Evolutionary conservation across 345 rosid genomes (phyloP), one percentile per base, ranked within the genome.

Genomic region (Raphanus raphanistrum): DNA sequence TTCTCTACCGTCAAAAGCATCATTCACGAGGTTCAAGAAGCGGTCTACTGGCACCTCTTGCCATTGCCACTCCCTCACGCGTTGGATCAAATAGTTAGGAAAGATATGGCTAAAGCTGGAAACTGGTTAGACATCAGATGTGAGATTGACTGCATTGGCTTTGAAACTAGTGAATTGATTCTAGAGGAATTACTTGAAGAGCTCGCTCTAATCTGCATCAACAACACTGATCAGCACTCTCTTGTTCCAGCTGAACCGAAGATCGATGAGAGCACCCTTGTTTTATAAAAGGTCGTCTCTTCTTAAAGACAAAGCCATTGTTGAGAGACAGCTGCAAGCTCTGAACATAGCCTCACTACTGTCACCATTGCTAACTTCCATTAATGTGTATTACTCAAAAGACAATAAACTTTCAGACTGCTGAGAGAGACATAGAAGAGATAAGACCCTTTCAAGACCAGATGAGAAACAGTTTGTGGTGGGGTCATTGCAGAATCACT

Each of bases 81-180:
- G 7, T 81, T 94, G 77, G 97, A 92, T 68, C 98, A 87, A 80
- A 84, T 93, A 65, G 88, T 92, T 71, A 82, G 78, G 64, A 94
- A 90, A 84, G 99, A 89, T 84, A 71, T 94, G 93, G 79, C 88
- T 16, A 88, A 80, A 78, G 71, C 74, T 35, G 88, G 92, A 74
- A 76, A 84, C 10, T 95, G 99, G 99, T 88, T 92, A 94, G 90
- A 88, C 82, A 85, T 88, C 74, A 83, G 81, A 48, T 75, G 61
- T 36, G 94, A 88, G 32, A 57, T 81, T 13, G 90, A 88, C 76
- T 70, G 78, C 67, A 76, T 91, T 68, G 84, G 86, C n/a, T 8
- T 81, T 67, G 88, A 88, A 62, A 84, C 86, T 57, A 84, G 89
- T 71, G 90, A 90, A 72, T 79, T 75, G 73, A 90, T 95, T 74